Conservation (phyloP, 2,329 filamentous ascomycete genomes). For the Scleromitrula shiraiana region DNA sequence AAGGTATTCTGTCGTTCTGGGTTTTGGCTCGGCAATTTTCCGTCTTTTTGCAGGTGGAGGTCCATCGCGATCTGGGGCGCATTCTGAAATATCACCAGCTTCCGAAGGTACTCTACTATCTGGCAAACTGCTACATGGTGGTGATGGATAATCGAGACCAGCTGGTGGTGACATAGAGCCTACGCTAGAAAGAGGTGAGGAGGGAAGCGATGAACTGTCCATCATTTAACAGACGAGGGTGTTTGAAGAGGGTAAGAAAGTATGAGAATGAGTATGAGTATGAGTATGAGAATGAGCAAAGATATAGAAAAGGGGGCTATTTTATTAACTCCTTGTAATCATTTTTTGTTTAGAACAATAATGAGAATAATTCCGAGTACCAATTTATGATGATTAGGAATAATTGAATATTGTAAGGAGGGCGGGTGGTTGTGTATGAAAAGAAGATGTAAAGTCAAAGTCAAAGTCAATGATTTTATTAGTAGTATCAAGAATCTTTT, state of each 20-base stretch:
- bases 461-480: neutral
- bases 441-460: neutral
- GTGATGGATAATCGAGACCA: conserved; percentile 25
- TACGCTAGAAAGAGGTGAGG: conserved; percentile 31
- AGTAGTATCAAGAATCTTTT: neutral
- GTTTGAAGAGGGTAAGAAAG: too few relatives aligned
- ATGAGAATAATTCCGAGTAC: neutral
- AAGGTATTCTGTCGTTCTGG: conserved; percentile 75
- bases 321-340: conserved; percentile 7
- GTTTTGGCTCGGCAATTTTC: conserved; percentile 53
- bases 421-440: neutral
- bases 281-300: neutral
- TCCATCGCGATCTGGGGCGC: conserved; percentile 39
- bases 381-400: neutral
- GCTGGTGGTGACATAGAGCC: conserved; percentile 31
- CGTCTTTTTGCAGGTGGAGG: conserved; percentile 69
- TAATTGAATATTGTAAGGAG: neutral
- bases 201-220: conserved; percentile 19
- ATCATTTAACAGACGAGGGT: neutral
- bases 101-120: conserved; percentile 18
- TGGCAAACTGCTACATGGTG: conserved; percentile 23
- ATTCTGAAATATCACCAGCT: conserved; percentile 16
- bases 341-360: neutral
- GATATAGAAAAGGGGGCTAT: neutral
- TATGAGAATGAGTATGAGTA: too few relatives aligned